Conservation (phyloP, 495 filamentous ascomycete genomes). For the Penicillium lagena region DNA sequence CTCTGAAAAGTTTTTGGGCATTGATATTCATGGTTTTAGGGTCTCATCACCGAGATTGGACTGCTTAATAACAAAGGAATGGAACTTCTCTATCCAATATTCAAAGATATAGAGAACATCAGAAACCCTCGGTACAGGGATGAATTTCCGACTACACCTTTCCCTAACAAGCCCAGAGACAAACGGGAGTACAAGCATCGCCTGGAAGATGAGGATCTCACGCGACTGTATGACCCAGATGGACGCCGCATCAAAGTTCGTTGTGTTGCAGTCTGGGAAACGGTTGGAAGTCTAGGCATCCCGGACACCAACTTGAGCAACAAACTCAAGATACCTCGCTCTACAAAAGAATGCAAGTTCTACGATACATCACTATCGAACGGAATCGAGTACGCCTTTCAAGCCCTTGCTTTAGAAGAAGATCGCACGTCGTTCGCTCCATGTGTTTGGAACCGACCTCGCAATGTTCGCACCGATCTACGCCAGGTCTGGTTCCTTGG, state of each 20-base stretch:
- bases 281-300: conserved; percentile 52
- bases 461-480: conserved; percentile 42
- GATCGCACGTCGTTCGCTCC: conserved; percentile 57
- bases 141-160: conserved; percentile 50
- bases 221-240: conserved; percentile 26
- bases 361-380: conserved; percentile 53
- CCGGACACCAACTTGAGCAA: conserved; percentile 32
- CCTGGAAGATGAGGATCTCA: conserved; percentile 30
- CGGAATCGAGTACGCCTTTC: conserved; percentile 61
- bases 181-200: conserved; percentile 23
- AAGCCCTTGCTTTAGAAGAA: conserved; percentile 70
- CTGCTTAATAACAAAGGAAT: conserved; percentile 59
- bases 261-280: conserved; percentile 55
- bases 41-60: conserved; percentile 55
- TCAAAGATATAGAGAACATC: conserved; percentile 55
- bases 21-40: conserved; percentile 21
- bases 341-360: conserved; percentile 50
- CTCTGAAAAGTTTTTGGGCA: not conserved
- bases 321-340: conserved; percentile 32
- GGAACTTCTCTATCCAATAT: conserved; percentile 58
- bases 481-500: conserved; percentile 71
- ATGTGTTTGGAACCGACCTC: conserved; percentile 53
- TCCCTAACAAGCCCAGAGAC: conserved; percentile 50
- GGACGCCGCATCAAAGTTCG: conserved; percentile 39
- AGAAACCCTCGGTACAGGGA: conserved; percentile 45